Percentiles rank a stretch among this genome's conserved stretches.
Conservation (phyloP, 257 asterid species). For the Rhazya stricta region DNA sequence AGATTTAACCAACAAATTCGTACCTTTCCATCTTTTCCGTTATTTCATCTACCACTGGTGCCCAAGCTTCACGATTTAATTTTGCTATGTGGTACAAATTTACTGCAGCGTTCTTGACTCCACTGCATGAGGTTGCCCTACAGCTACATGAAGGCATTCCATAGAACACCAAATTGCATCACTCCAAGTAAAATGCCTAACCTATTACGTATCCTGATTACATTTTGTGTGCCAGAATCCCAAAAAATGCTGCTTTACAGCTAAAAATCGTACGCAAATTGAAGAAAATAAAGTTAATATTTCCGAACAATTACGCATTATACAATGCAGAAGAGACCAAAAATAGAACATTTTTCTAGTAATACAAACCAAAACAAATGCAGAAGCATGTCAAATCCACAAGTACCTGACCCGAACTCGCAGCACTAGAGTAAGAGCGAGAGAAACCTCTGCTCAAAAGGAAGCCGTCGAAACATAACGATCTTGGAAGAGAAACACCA, state of each 20-base stretch:
- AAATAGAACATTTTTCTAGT: neutral
- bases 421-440: slow-evolving; percentile 52
- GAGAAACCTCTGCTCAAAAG: slow-evolving; percentile 5
- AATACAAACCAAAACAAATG: neutral
- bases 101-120: neutral
- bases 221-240: neutral
- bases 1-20: neutral
- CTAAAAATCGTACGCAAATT: neutral
- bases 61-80: neutral
- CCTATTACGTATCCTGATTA: neutral
- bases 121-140: neutral
- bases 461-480: slow-evolving; percentile 28
- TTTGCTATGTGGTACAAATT: neutral
- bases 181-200: neutral
- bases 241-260: neutral
- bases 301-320: neutral
- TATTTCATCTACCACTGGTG: neutral
- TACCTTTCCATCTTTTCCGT: neutral
- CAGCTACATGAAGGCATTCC: neutral
- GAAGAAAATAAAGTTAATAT: neutral
- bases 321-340: too few relatives aligned
- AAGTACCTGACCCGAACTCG: slow-evolving; percentile 49
- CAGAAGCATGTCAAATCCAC: neutral
- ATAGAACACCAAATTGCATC: neutral
- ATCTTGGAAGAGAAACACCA: slow-evolving; percentile 8